Conservation (phyloP, 176 grass and related monocot genomes). For the Ampelocalamus luodianensis region DNA sequence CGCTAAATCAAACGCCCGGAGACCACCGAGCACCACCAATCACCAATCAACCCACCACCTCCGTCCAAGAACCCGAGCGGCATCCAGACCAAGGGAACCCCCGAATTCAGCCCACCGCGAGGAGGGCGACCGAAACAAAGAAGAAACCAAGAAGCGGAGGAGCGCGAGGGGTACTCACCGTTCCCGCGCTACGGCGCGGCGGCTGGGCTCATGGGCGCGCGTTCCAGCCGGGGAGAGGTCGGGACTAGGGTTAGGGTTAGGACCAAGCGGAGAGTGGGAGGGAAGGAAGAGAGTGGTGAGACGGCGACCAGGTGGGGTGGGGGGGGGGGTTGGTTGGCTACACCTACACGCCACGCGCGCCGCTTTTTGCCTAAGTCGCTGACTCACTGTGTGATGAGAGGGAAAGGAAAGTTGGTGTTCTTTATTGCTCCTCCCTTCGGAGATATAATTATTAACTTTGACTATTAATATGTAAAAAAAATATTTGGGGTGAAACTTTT, state of each 20-base stretch:
- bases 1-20: not conserved
- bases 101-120: not conserved
- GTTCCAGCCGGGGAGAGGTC: not conserved
- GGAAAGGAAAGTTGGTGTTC: too few species aligned
- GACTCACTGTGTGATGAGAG: too few species aligned
- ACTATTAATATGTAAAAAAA: too few species aligned
- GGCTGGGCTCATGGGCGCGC: not conserved
- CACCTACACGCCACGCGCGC: too few species aligned
- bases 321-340: too few species aligned
- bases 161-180: constrained; percentile 8
- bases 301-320: not conserved
- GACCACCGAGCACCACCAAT: not conserved
- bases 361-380: too few species aligned
- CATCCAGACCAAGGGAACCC: too few species aligned
- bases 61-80: not conserved
- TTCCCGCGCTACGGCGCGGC: not conserved
- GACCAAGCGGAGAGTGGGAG: not conserved
- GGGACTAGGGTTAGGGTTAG: constrained; percentile 44
- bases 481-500: too few species aligned
- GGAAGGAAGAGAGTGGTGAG: not conserved
- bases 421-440: too few species aligned
- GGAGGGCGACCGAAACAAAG: not conserved
- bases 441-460: too few species aligned
- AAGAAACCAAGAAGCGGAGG: not conserved
- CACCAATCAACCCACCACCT: not conserved